Percentiles rank a stretch among this genome's conserved stretches.
These are phyloP conservation scores for Scheffersomyces insectosa DNA, from an alignment of 1,139 yeast species.

Conservation along the genomic window DNA sequence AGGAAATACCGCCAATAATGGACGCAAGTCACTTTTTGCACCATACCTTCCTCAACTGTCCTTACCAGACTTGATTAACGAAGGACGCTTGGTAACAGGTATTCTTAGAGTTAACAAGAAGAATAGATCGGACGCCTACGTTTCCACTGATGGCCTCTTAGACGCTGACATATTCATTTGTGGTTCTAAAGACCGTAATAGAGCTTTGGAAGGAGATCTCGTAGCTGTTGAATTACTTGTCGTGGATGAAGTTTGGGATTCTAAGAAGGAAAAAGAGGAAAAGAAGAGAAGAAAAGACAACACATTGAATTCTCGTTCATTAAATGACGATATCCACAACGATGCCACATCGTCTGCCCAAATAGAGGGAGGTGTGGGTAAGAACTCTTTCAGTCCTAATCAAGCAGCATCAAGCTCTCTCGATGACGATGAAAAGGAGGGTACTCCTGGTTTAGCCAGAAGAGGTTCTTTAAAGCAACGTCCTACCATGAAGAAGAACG, in stretches of 20 bases:
- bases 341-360: constrained; percentile 60
- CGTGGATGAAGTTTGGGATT: constrained; percentile 97
- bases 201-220: constrained; percentile 94
- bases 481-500: constrained; percentile 97
- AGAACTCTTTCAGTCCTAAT: constrained; percentile 6
- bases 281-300: constrained; percentile 90
- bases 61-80: constrained; percentile 83
- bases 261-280: constrained; percentile 95
- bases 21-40: constrained; percentile 87
- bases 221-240: constrained; percentile 93
- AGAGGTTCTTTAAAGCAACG: constrained; percentile 92
- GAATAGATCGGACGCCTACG: constrained; percentile 96
- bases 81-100: constrained; percentile 92
- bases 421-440: constrained; percentile 21
- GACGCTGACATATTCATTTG: constrained; percentile 97
- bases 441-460: constrained; percentile 56
- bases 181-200: constrained; percentile 97
- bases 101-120: constrained; percentile 90
- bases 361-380: constrained; percentile 18
- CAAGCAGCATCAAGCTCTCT: constrained; percentile 7
- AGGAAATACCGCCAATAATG: constrained; percentile 33
- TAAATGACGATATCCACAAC: constrained; percentile 66
- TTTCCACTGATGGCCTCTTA: constrained; percentile 89
- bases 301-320: constrained; percentile 32
- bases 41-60: constrained; percentile 95